Conservation (phyloP, 129 eudicot species). For the Tanacetum coccineum region DNA sequence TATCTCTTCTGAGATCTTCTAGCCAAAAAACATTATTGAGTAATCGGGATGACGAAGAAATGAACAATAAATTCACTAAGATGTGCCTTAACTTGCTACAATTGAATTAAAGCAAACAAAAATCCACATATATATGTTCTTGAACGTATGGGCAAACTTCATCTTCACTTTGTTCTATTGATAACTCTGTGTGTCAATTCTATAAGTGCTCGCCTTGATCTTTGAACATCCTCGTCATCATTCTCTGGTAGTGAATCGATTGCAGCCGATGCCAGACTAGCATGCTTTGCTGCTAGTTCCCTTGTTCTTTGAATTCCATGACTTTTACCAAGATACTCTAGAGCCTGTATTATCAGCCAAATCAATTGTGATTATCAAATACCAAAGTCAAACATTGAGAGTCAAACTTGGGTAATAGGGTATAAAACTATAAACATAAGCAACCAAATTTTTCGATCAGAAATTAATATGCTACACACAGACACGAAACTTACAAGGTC, state of each 20-base stretch:
- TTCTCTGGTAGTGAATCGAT: slow-evolving; percentile 68
- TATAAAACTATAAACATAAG: too few species aligned
- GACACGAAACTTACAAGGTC: slow-evolving; percentile 59
- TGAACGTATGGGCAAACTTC: neutral
- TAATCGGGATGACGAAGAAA: neutral
- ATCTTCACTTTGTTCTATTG: slow-evolving; percentile 67
- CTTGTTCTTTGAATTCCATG: slow-evolving; percentile 76
- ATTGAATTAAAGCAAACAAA: slow-evolving; percentile 5
- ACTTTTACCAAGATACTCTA: slow-evolving; percentile 79
- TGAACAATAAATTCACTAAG: neutral
- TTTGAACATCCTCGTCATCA: slow-evolving; percentile 74
- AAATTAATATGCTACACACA: too few species aligned
- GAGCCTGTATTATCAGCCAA: slow-evolving; percentile 49
- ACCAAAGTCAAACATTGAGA: too few species aligned
- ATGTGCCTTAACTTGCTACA: slow-evolving; percentile 4
- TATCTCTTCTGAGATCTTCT: too few species aligned
- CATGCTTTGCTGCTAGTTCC: slow-evolving; percentile 83
- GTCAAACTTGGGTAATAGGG: too few species aligned
- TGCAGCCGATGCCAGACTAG: slow-evolving; percentile 72
- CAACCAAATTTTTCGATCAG: too few species aligned
- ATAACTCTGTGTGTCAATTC: slow-evolving; percentile 80
- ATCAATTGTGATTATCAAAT: neutral
- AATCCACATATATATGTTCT: slow-evolving; percentile 12
- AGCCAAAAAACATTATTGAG: neutral
- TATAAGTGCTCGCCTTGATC: slow-evolving; percentile 81